Evolutionary conservation across 2,329 filamentous ascomycete species (phyloP), one percentile per base, ranked within the genome.

Genomic region (Pseudocercospora vitis): DNA sequence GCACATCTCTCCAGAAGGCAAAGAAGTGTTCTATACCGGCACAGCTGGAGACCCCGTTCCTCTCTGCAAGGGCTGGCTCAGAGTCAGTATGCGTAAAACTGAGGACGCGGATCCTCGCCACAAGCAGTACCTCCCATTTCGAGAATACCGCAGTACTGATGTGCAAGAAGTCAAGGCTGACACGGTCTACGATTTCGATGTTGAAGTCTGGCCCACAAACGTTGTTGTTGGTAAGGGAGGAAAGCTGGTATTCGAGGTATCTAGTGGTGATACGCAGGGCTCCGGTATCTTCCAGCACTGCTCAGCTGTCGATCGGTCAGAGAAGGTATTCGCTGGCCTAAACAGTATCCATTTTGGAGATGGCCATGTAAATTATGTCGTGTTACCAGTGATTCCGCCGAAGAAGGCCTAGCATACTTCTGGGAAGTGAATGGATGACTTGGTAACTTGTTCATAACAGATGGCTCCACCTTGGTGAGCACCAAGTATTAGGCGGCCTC

Each of bases 131-230:
- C 70, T 85, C 9, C 83, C 83, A 2, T 76, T 79, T 61, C 74
- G 83, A 4, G 78, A 85, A 45, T 87, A 86, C 62, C 72, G 76
- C 14, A 79, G 76, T 31, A 79, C 71, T 0, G 83, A 86, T 55
- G 78, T 81, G 2, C 74, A 75, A 40, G 73, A 77, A 0, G 81
- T 86, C 7, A 74, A 78, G 23, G 70, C 74, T 0, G 79, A 78
- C 0, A 78, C 82, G 50, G 71, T 83, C 0, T 86, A 87, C 60
- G 68, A 65, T 0, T 80, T 85, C 0, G 83, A 86, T 56, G 72
- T 86, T 0, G 83, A 86, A 65, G 66, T 86, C 0, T 86, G 83
- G 84, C 82, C 83, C 0, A 85, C 83, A 0, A 83, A 83, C 55
- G 81, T 85, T 0, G 70, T 84, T 0, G 70, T 77, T 1, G 76